phyloP scores from a whole-genome alignment of 306 rosid genomes.

The Begonia loranthoides region DNA sequence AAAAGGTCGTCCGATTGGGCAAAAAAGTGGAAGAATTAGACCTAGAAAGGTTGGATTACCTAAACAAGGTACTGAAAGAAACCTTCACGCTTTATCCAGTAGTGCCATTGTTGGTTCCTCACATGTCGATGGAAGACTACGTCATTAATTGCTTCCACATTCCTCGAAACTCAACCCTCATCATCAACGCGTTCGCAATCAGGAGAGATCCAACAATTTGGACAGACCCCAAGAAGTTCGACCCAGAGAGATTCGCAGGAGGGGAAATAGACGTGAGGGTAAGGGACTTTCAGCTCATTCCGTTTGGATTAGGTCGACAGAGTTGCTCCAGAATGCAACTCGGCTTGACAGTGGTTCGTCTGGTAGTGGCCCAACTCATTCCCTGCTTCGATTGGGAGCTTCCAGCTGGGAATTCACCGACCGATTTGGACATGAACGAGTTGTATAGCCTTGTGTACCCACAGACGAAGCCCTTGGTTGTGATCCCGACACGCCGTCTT shows the following conservation, averaged over 20 bases:
- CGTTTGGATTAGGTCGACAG: slow-evolving; percentile 26
- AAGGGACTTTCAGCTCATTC: slow-evolving; percentile 19
- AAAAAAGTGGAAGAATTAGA: slow-evolving; percentile 47
- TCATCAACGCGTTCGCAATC: slow-evolving; percentile 19
- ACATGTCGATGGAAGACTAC: not conserved
- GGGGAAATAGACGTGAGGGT: slow-evolving; percentile 15
- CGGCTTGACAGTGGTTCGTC: slow-evolving; percentile 12
- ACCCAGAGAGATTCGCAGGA: slow-evolving; percentile 18
- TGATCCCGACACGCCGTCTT: slow-evolving; percentile 18
- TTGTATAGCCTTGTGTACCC: slow-evolving; percentile 19
- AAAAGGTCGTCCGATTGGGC: slow-evolving; percentile 35
- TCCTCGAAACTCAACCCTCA: slow-evolving; percentile 7
- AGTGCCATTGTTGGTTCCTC: slow-evolving; percentile 37
- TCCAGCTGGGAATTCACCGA: slow-evolving; percentile 14
- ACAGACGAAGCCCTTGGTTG: slow-evolving; percentile 15
- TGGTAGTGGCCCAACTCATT: slow-evolving; percentile 22
- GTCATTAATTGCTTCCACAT: not conserved
- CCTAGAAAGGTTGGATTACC: slow-evolving; percentile 17
- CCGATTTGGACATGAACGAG: slow-evolving; percentile 25
- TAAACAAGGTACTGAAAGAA: slow-evolving; percentile 18
- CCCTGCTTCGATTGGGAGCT: slow-evolving; percentile 30
- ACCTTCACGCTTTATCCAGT: not conserved
- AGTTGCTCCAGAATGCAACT: slow-evolving; percentile 21
- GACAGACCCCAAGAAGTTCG: slow-evolving; percentile 18
- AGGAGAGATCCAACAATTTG: slow-evolving; percentile 20